A percentile compares a stretch with the other conserved stretches of the same genome.
These are phyloP conservation scores for Heliosperma pusillum DNA, from an alignment of 148 eudicot genomes.

Conservation along the genomic window DNA sequence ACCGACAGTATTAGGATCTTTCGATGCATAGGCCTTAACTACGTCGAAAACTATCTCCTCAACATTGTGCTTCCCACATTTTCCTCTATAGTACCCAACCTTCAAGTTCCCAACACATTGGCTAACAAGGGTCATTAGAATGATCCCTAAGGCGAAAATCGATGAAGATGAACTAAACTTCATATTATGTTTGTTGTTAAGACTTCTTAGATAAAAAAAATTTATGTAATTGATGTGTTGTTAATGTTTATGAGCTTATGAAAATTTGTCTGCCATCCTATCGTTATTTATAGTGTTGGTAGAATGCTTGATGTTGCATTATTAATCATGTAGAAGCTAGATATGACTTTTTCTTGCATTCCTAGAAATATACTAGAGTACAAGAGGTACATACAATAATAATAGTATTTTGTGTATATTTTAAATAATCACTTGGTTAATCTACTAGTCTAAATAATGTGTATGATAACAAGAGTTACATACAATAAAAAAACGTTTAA, in stretches of 20 bases:
- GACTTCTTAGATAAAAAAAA: background rate
- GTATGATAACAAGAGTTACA: too few species aligned
- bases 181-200: slow-evolving; percentile 16
- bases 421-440: too few species aligned
- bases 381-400: too few species aligned
- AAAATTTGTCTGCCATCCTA: background rate
- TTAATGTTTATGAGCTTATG: background rate
- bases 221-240: background rate
- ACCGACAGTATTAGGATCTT: slow-evolving; percentile 32
- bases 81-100: slow-evolving; percentile 46
- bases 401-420: too few species aligned
- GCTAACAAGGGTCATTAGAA: slow-evolving; percentile 32
- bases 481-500: too few species aligned
- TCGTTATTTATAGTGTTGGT: slow-evolving; percentile 15
- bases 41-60: slow-evolving; percentile 39
- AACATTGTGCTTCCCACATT: slow-evolving; percentile 37
- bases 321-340: background rate
- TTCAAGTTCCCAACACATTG: slow-evolving; percentile 31
- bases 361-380: background rate
- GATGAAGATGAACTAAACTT: slow-evolving; percentile 16
- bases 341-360: background rate
- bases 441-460: too few species aligned
- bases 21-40: slow-evolving; percentile 15
- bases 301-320: background rate
- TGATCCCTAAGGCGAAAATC: slow-evolving; percentile 31